Base-by-base conservation (phyloP, 805 yeast species). In the Starmerella tilneyi region DNA sequence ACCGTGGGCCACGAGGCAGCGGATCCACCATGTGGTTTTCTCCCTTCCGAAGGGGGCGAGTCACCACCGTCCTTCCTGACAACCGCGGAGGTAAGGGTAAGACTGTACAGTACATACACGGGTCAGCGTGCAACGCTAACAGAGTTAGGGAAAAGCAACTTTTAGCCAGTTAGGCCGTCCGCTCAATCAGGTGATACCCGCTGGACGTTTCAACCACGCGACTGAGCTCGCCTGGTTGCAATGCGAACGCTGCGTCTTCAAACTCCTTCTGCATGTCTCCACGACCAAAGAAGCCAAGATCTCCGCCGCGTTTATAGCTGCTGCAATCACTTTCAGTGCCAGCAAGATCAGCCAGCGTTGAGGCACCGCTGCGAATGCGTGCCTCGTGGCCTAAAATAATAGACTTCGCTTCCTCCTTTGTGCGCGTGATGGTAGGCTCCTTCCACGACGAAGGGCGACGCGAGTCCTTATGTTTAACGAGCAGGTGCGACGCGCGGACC, bases 241-340 rank as follows among this genome's bases (percentile, higher is more conserved):
- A 68, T 4, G 66, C 78, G 61, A 82, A 89, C 1, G 95, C 79
- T 2, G 92, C 94, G 48, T 78, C 78, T 63, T 92, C 98, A 59
- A 92, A 92, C 47, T 81, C 67, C 28, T 95, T 95, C 63, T 92
- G 97, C 98, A 92, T 92, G 56, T 81, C 86, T 31, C 96, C 96
- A 49, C 72, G 77, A 20, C 82, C 84, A 59, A 92, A 92, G 59
- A 67, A 77, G 0, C 98, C 97, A 56, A 92, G 70, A 62, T 92
- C 98, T 37, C 98, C 98, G 17, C 86, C 85, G 58, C 83, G 78
- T 38, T 81, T 69, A 57, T 82, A 94, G 9, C 94, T 81, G 15
- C 83, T 75, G 63, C 96, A 86, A 61, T 89, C 98, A 51, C 94
- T 80, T 61, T 84, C 92, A 2, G 85, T 77, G 29, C 69, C 60